Evolutionary conservation across 2,329 filamentous ascomycete genomes (phyloP).

Genomic region (Xylariaceae sp.): DNA sequence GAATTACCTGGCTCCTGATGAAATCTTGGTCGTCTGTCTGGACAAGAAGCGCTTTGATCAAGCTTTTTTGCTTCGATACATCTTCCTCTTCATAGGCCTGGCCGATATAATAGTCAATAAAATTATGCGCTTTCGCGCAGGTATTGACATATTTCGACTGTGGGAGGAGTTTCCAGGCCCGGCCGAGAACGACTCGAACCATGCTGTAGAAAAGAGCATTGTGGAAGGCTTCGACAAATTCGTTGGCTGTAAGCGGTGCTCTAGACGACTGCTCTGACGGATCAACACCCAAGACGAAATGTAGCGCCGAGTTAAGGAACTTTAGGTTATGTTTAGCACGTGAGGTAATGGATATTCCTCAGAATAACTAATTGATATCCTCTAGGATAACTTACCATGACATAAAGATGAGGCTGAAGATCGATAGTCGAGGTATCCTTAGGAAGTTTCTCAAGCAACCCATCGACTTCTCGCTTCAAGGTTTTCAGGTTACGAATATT

Average conservation of each 20-base stretch:
- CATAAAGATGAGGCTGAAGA: slow-evolving; percentile 17
- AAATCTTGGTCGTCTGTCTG: slow-evolving; percentile 8
- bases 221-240: slow-evolving; percentile 14
- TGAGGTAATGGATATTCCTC: no score
- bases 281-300: slow-evolving; percentile 14
- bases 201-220: slow-evolving; percentile 14
- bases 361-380: no score
- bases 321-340: no score
- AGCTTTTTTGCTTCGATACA: neutral
- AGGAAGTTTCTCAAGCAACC: slow-evolving; percentile 1
- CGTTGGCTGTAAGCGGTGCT: slow-evolving; percentile 5
- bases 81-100: neutral
- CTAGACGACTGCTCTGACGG: neutral
- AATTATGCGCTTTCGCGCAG: slow-evolving; percentile 7
- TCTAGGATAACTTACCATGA: slow-evolving; percentile 19
- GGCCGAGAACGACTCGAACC: slow-evolving; percentile 12
- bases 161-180: slow-evolving; percentile 12
- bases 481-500: slow-evolving; percentile 7
- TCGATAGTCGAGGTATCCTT: slow-evolving; percentile 10
- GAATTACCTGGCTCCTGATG: slow-evolving; percentile 17
- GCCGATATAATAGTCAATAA: slow-evolving; percentile 15
- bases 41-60: slow-evolving; percentile 6
- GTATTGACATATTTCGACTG: slow-evolving; percentile 2
- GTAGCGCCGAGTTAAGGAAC: neutral
- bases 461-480: slow-evolving; percentile 1